phyloP scores from a whole-genome alignment of 306 rosid species.

The Cercis canadensis region DNA sequence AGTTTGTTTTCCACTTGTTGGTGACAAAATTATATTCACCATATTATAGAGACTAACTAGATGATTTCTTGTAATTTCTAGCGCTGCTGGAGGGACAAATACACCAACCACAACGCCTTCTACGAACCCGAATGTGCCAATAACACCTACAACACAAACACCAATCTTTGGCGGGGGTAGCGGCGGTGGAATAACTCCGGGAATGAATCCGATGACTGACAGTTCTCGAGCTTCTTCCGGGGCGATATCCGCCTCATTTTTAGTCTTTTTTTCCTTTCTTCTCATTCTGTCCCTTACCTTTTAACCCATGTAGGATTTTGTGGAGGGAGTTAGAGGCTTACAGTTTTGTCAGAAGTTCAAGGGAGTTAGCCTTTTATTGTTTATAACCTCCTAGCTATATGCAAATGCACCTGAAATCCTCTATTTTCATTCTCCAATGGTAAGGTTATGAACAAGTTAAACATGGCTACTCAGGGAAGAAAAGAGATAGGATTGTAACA shows the following conservation, averaged over 20 bases:
- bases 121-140: conserved; percentile 48
- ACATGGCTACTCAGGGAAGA: conserved; percentile 29
- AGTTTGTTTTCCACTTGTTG: conserved; percentile 9
- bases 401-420: conserved; percentile 19
- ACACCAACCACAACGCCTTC: conserved; percentile 55
- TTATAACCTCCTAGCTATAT: conserved; percentile 38
- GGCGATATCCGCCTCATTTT: conserved; percentile 27
- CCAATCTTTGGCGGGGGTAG: conserved; percentile 50
- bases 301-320: conserved; percentile 33
- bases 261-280: conserved; percentile 29
- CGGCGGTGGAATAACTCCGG: conserved; percentile 51
- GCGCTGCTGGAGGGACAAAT: conserved; percentile 78
- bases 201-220: conserved; percentile 50
- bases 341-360: conserved; percentile 76
- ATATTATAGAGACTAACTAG: conserved; percentile 33
- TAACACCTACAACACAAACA: conserved; percentile 44
- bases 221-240: conserved; percentile 47
- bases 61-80: conserved; percentile 38
- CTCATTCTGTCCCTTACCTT: conserved; percentile 41
- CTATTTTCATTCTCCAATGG: conserved; percentile 19
- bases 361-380: conserved; percentile 44
- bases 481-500: conserved; percentile 46
- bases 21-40: not conserved
- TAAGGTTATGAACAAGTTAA: conserved; percentile 47
- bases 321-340: conserved; percentile 45